Conservation (phyloP, 2,329 filamentous ascomycete species). For the Ceratocystiopsis minuta region DNA sequence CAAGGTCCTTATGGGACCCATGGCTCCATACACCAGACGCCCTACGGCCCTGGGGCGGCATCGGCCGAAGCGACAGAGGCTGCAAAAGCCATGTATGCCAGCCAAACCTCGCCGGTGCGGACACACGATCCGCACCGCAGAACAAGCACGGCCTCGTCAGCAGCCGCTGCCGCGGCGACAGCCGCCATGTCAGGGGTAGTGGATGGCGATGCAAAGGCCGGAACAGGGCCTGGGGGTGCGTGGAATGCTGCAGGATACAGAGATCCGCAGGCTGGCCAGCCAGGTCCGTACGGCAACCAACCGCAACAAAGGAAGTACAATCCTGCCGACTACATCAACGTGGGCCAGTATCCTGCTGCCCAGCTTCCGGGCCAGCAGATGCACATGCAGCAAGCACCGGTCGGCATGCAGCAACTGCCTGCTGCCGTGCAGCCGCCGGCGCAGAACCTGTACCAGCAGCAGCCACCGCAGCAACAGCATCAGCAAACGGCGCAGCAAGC, state of each 20-base stretch:
- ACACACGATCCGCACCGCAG: slow-evolving; percentile 33
- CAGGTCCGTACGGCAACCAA: slow-evolving; percentile 16
- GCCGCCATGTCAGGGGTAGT: slow-evolving; percentile 38
- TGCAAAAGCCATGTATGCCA: slow-evolving; percentile 43
- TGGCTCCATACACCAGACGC: too few species aligned
- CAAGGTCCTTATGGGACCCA: slow-evolving; percentile 4
- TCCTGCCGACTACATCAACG: slow-evolving; percentile 55
- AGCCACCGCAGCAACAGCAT: slow-evolving; percentile 12
- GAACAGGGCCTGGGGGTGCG: slow-evolving; percentile 4
- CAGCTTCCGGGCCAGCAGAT: slow-evolving; percentile 17
- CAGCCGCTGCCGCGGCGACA: slow-evolving; percentile 39
- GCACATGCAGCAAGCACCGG: slow-evolving; percentile 10
- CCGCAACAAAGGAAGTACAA: slow-evolving; percentile 54
- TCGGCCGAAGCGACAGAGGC: slow-evolving; percentile 41
- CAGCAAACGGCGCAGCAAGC: slow-evolving; percentile 9
- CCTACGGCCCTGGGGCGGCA: slow-evolving; percentile 17
- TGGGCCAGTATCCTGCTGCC: slow-evolving; percentile 28
- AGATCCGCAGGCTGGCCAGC: background rate
- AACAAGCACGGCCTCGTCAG: slow-evolving; percentile 27
- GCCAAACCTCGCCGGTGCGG: slow-evolving; percentile 32
- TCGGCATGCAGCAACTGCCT: slow-evolving; percentile 9
- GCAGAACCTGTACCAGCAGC: slow-evolving; percentile 9
- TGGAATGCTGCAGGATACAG: too few species aligned
- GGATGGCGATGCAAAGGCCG: slow-evolving; percentile 16
- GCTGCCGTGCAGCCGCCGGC: slow-evolving; percentile 13